Conservation (phyloP, 768 basidiomycete species). For the Gyrodon lividus region DNA sequence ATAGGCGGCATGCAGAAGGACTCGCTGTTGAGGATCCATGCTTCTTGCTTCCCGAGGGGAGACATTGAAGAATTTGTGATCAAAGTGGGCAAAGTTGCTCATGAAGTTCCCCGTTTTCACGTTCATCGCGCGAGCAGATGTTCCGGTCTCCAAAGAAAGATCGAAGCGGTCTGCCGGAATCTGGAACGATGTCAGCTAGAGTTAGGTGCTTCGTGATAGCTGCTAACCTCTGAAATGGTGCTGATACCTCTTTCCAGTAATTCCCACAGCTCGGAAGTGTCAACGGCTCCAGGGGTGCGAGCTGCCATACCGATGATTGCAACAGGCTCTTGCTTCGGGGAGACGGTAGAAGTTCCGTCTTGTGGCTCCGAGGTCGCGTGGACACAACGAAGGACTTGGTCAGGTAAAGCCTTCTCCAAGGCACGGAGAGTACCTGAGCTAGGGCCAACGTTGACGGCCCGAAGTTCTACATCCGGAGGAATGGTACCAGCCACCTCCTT, state of each 20-base stretch:
- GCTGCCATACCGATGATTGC: conserved; percentile 75
- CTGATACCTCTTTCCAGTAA: conserved; percentile 55
- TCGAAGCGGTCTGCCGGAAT: conserved; percentile 62
- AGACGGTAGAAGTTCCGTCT: neutral
- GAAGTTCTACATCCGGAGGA: conserved; percentile 22
- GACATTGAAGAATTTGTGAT: conserved; percentile 69
- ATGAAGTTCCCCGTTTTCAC: conserved; percentile 66
- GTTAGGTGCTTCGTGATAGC: neutral
- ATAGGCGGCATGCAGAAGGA: conserved; percentile 64
- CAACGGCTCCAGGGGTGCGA: conserved; percentile 49
- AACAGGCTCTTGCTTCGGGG: conserved; percentile 47
- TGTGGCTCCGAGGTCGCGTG: conserved; percentile 14
- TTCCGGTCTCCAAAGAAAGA: conserved; percentile 31
- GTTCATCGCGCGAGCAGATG: conserved; percentile 44
- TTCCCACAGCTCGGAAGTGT: conserved; percentile 53
- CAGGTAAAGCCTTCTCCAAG: conserved; percentile 36
- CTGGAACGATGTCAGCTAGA: conserved; percentile 34
- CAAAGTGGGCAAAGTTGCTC: conserved; percentile 55
- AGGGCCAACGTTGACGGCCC: conserved; percentile 51
- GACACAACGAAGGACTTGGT: conserved; percentile 12
- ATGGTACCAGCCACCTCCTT: conserved; percentile 25
- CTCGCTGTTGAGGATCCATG: conserved; percentile 77
- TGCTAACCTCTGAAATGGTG: conserved; percentile 54
- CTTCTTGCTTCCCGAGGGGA: conserved; percentile 71
- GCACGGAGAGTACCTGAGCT: conserved; percentile 40